These are phyloP conservation scores for Parathielavia hyrcaniae DNA, from an alignment of 495 filamentous ascomycete genomes.

Conservation along the genomic window DNA sequence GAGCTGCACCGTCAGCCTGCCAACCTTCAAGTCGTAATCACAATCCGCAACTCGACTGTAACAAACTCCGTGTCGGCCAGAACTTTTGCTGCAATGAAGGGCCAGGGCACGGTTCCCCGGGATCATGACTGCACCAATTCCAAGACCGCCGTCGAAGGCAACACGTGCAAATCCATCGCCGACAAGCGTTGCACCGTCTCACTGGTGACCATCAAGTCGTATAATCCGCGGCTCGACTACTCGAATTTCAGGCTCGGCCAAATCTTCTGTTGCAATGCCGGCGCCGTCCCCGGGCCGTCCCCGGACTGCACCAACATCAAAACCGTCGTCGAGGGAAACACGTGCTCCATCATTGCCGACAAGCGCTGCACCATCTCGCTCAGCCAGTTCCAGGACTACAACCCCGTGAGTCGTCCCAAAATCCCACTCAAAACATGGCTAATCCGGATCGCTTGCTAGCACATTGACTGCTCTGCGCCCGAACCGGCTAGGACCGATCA, in stretches of 20 bases:
- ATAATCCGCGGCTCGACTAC: neutral
- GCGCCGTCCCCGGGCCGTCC: neutral
- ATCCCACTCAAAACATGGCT: neutral
- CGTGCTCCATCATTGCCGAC: neutral
- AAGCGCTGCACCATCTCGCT: neutral
- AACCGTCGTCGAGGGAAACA: neutral
- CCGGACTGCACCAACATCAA: neutral
- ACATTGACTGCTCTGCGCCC: neutral
- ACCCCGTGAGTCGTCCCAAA: neutral
- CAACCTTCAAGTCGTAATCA: neutral
- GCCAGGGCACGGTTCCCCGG: neutral
- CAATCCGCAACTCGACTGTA: neutral
- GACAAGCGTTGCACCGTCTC: neutral
- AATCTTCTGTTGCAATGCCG: neutral
- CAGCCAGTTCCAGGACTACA: neutral
- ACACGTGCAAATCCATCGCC: neutral
- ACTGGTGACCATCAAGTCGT: neutral
- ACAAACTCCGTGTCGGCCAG: neutral
- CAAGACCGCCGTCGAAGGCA: neutral
- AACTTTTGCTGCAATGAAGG: neutral
- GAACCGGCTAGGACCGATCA: slow-evolving; percentile 40
- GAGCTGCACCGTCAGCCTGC: neutral
- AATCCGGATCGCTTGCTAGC: neutral
- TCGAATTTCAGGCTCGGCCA: neutral
- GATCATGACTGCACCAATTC: neutral